Conservation (phyloP, 2,329 filamentous ascomycete genomes). For the Fusarium caatingaense region DNA sequence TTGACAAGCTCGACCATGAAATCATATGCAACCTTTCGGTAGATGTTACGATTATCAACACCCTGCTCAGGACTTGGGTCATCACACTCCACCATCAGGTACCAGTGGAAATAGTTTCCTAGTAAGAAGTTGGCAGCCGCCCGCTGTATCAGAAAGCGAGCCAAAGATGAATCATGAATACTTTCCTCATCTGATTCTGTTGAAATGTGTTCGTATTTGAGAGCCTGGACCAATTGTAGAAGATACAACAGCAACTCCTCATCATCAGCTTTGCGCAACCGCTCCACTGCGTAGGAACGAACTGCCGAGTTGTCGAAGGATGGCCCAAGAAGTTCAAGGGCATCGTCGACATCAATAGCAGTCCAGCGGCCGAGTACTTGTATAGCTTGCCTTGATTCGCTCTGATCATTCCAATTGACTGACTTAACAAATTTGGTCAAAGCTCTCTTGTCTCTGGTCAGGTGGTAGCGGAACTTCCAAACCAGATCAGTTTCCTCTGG, state of each 20-base stretch:
- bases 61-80: constrained; percentile 82
- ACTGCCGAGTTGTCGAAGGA: constrained; percentile 91
- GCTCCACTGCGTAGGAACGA: constrained; percentile 91
- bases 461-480: constrained; percentile 96
- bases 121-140: constrained; percentile 90
- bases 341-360: constrained; percentile 96
- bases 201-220: constrained; percentile 89
- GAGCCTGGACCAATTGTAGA: constrained; percentile 91
- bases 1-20: constrained; percentile 91
- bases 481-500: constrained; percentile 95
- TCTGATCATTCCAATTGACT: constrained; percentile 89
- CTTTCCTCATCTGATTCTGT: constrained; percentile 67
- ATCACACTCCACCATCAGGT: constrained; percentile 97
- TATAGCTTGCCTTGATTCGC: constrained; percentile 88
- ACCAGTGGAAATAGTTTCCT: constrained; percentile 98
- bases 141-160: constrained; percentile 87
- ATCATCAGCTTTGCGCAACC: constrained; percentile 91
- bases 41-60: constrained; percentile 82
- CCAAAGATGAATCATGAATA: constrained; percentile 82
- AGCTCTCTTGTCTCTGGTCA: constrained; percentile 90
- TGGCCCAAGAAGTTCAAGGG: constrained; percentile 90
- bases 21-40: constrained; percentile 92
- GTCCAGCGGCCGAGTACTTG: constrained; percentile 94
- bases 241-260: constrained; percentile 91
- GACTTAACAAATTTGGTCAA: constrained; percentile 98